Evolutionary conservation across 108 stramenopile species (phyloP).

Genomic region (Nitzschia sp.): DNA sequence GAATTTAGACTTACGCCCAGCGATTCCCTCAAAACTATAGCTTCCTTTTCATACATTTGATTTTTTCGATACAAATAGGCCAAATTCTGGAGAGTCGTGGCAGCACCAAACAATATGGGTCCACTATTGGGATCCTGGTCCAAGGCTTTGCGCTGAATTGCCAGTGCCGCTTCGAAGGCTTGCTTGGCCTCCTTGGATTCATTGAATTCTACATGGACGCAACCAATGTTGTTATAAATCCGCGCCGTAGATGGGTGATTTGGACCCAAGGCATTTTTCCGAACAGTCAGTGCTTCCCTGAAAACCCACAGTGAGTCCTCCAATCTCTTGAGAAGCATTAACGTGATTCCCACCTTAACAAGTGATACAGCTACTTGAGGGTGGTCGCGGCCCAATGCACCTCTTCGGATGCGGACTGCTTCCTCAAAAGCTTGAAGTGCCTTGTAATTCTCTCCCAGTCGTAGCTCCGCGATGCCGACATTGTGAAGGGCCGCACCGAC

Average conservation of each 20-base stretch:
- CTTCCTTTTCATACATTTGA: conserved; percentile 42
- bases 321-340: conserved; percentile 47
- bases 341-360: conserved; percentile 53
- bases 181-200: conserved; percentile 43
- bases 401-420: conserved; percentile 53
- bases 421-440: conserved; percentile 58
- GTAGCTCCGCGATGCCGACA: conserved; percentile 49
- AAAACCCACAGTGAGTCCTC: conserved; percentile 54
- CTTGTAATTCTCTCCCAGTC: conserved; percentile 34
- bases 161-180: conserved; percentile 54
- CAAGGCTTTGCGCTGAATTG: conserved; percentile 52
- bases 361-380: conserved; percentile 59
- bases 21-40: conserved; percentile 45
- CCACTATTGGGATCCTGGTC: conserved; percentile 45
- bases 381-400: conserved; percentile 46
- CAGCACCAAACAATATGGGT: conserved; percentile 46
- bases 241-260: conserved; percentile 50
- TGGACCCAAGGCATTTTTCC: conserved; percentile 43
- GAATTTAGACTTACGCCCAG: conserved; percentile 31
- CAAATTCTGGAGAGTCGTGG: conserved; percentile 62
- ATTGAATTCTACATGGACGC: conserved; percentile 55
- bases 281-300: conserved; percentile 54
- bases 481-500: conserved; percentile 59
- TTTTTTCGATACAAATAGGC: conserved; percentile 52
- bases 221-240: conserved; percentile 69